Conservation (phyloP, 1,284 basidiomycete genomes). For the Rhodotorula sp. region DNA sequence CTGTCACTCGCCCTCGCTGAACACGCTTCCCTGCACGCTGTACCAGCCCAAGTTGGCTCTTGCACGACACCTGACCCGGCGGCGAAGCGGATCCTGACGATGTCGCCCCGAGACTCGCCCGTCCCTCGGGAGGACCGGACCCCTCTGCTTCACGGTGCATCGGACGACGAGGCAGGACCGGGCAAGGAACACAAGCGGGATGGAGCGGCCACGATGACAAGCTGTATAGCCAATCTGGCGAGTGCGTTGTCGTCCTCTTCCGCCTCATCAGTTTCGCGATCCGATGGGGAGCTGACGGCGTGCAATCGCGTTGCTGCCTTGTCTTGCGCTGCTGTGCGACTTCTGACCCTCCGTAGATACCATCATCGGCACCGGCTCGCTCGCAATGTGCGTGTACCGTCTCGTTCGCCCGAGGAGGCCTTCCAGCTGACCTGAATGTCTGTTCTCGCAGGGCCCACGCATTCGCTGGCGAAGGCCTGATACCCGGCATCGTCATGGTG, state of each 20-base stretch:
- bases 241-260: conserved; percentile 5
- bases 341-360: conserved; percentile 11
- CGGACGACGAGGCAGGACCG: neutral
- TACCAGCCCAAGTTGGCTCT: too few species aligned
- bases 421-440: neutral
- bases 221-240: conserved; percentile 32
- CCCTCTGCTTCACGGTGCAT: neutral
- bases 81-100: too few species aligned
- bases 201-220: conserved; percentile 21
- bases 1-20: too few species aligned
- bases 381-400: conserved; percentile 24
- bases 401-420: neutral
- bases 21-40: too few species aligned
- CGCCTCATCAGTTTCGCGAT: too few species aligned
- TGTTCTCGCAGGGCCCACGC: conserved; percentile 47
- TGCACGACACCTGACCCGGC: too few species aligned
- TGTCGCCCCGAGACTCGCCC: neutral
- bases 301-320: too few species aligned
- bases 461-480: conserved; percentile 50
- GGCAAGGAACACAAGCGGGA: conserved; percentile 7
- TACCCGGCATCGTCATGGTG: conserved; percentile 78
- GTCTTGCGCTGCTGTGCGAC: neutral
- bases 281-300: too few species aligned
- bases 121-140: conserved; percentile 3
- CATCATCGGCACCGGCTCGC: conserved; percentile 26